phyloP scores from a whole-genome alignment of 2,329 filamentous ascomycete genomes.

The Metarhizium humberi region DNA sequence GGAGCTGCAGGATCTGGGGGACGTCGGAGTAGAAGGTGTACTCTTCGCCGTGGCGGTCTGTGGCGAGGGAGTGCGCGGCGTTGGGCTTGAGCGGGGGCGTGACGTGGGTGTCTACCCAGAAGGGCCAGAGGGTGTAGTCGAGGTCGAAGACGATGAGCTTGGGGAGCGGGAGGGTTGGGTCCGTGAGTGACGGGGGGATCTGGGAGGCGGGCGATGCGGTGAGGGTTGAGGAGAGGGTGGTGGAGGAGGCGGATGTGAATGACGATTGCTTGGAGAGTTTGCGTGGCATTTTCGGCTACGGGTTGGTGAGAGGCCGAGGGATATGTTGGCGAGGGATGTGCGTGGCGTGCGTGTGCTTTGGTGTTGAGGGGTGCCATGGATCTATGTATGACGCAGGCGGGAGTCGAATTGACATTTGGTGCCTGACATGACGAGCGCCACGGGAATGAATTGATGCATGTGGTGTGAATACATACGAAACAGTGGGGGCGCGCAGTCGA shows the following conservation, averaged over 20 bases:
- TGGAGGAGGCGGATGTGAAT: conserved; percentile 4
- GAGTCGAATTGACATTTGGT: no score
- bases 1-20: conserved; percentile 49
- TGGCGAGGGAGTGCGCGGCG: conserved; percentile 30
- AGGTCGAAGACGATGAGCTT: conserved; percentile 87
- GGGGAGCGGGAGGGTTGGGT: conserved; percentile 58
- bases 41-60: conserved; percentile 52
- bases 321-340: neutral
- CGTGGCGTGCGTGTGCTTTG: neutral
- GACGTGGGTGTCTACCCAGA: conserved; percentile 95
- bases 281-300: conserved; percentile 17
- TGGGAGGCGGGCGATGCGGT: conserved; percentile 2
- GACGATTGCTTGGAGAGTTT: conserved; percentile 20
- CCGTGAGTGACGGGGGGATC: conserved; percentile 34
- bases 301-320: neutral
- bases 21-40: conserved; percentile 66
- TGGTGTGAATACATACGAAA: no score
- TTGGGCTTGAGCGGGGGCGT: conserved; percentile 56
- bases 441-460: no score
- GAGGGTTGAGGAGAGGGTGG: neutral
- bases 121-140: conserved; percentile 98
- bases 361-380: neutral
- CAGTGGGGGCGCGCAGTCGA: no score
- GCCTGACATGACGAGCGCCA: no score
- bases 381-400: no score